Base-by-base conservation (phyloP, 805 yeast species). In the Yarrowia deformans region DNA sequence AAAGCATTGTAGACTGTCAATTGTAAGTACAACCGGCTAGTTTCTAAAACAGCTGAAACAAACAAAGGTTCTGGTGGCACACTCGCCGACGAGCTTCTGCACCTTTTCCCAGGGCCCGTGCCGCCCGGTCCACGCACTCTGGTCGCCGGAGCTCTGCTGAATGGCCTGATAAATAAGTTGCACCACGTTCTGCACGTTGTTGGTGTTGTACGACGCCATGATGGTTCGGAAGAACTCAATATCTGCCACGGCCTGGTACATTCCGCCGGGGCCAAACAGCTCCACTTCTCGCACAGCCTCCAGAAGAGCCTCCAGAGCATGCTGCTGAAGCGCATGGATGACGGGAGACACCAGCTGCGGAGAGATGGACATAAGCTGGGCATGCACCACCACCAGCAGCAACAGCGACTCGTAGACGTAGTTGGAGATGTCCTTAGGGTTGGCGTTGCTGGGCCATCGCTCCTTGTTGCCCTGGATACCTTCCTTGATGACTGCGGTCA, bases 211-310 rank as follows among this genome's bases (percentile, higher is more conserved):
- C n/a, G 72, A 69, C 35, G 70, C 69, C 75, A 79, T 71, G n/a
- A 76, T 75, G 46, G 73, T 76, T 58, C 82, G 80, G 74, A 86
- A 80, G 72, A 86, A 85, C 73, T 85, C 86, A 35, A 86, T 73
- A 72, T 87, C 90, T 3, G 87, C 82, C 0, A 83, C 79, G 1
- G 82, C 79, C 74, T 87, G 90, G 68, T 84, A 76, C 50, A 83
- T 75, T 1, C 87, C 88, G 42, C 80, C 83, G 9, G 81, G 76
- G 0, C 85, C 81, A 48, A 85, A 79, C 14, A 76, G 74, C 40
- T 85, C 86, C 8, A 84, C 73, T 40, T 80, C 83, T 34, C 84
- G 81, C 70, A 80, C 78, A 46, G 70, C 78, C 69, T 78, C 81
- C 74, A 79, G 79, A 70, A 80, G 75, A n/a, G 77, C 73, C 69